phyloP scores from a whole-genome alignment of 768 basidiomycete species.

The Lentinula sp. region DNA sequence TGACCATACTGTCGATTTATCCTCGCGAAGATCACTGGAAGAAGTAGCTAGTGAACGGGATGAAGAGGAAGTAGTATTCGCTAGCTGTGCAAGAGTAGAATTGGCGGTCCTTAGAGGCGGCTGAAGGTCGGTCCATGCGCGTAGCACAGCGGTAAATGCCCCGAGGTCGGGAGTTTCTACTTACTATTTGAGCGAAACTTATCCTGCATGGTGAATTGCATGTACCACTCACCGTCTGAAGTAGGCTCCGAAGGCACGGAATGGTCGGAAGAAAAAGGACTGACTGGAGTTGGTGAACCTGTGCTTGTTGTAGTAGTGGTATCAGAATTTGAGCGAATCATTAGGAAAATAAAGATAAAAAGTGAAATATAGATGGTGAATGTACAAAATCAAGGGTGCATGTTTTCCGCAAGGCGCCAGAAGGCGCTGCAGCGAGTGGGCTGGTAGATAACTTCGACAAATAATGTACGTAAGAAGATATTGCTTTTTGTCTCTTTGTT shows the following conservation, averaged over 20 bases:
- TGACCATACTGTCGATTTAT: constrained; percentile 61
- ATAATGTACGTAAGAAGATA: neutral
- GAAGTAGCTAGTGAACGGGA: constrained; percentile 25
- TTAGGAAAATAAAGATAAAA: constrained; percentile 11
- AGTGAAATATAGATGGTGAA: constrained; percentile 4
- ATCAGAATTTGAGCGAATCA: constrained; percentile 30
- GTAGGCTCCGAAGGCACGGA: constrained; percentile 28
- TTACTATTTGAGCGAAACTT: neutral
- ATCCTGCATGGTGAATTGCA: neutral
- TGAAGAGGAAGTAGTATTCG: constrained; percentile 22
- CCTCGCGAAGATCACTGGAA: constrained; percentile 15
- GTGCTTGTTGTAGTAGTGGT: constrained; percentile 20
- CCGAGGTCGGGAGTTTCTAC: constrained; percentile 53
- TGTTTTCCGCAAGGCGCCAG: neutral
- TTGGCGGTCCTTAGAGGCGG: constrained; percentile 32
- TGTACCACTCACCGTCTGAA: constrained; percentile 24
- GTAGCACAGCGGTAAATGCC: constrained; percentile 62
- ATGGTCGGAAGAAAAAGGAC: constrained; percentile 27
- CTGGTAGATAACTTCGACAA: neutral
- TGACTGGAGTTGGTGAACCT: constrained; percentile 22
- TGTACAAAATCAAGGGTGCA: constrained; percentile 9
- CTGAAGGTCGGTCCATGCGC: constrained; percentile 57
- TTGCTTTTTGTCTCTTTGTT: neutral
- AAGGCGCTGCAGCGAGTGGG: neutral
- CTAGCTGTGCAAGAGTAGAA: constrained; percentile 13